phyloP scores from a whole-genome alignment of 768 basidiomycete genomes.

The Serendipita sp. region DNA sequence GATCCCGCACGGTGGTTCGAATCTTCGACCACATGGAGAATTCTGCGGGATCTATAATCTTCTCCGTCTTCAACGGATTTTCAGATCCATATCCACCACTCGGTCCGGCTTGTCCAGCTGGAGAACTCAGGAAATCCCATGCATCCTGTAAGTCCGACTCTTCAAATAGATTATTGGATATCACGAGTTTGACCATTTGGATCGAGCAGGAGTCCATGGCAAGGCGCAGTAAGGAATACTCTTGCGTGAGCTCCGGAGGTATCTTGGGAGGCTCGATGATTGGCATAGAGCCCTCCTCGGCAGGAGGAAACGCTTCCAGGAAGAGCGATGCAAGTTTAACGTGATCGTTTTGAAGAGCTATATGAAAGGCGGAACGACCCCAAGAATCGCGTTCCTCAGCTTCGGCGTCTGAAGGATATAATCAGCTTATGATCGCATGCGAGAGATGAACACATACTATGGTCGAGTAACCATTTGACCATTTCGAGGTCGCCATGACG shows the following conservation, averaged over 20 bases:
- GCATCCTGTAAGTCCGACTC: conserved; percentile 32
- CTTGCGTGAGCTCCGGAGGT: conserved; percentile 20
- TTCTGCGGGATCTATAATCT: background rate
- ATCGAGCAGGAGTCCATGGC: conserved; percentile 47
- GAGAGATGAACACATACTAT: conserved; percentile 33
- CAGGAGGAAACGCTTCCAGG: conserved; percentile 42
- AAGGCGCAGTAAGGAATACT: conserved; percentile 17
- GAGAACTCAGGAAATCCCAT: conserved; percentile 33
- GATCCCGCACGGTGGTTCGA: background rate
- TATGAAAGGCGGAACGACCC: conserved; percentile 48
- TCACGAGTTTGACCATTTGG: conserved; percentile 45
- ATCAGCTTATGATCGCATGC: conserved; percentile 6
- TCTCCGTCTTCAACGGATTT: background rate
- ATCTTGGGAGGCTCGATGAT: conserved; percentile 35
- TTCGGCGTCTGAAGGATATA: conserved; percentile 39
- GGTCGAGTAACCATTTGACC: conserved; percentile 52
- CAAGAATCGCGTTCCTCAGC: conserved; percentile 48
- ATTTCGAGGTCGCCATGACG: conserved; percentile 38
- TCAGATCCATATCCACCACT: background rate
- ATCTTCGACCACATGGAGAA: background rate
- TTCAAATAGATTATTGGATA: conserved; percentile 39
- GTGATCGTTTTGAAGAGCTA: conserved; percentile 39
- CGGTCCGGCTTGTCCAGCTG: background rate
- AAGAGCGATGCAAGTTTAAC: conserved; percentile 40
- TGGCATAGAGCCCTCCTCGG: conserved; percentile 29